phyloP scores from a whole-genome alignment of 192 early-diverging fungal genomes.

The Mortierella claussenii region DNA sequence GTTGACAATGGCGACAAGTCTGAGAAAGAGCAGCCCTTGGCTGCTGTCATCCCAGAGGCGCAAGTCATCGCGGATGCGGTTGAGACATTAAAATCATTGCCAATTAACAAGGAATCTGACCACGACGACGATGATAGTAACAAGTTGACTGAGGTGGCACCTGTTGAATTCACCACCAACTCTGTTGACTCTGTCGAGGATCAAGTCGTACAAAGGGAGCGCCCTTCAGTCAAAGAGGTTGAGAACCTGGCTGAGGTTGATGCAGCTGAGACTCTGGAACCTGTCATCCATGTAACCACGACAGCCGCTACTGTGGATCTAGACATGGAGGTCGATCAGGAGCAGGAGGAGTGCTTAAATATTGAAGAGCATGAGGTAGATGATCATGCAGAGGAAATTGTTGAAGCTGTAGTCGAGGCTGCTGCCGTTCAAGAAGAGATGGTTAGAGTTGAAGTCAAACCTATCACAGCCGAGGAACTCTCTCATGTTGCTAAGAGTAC shows the following conservation, averaged over 20 bases:
- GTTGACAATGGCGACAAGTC: no score
- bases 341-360: background rate
- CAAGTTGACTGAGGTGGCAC: no score
- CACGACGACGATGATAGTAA: background rate
- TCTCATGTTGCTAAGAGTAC: no score
- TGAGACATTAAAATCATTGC: no score
- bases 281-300: background rate
- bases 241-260: background rate
- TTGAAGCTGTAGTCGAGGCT: conserved; percentile 2
- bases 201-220: background rate
- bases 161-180: background rate
- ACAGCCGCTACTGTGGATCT: background rate
- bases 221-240: no score
- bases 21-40: background rate
- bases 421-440: conserved; percentile 2
- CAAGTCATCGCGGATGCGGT: background rate
- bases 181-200: background rate
- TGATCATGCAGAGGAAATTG: background rate
- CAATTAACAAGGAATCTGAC: background rate
- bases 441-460: background rate
- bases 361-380: background rate
- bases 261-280: background rate
- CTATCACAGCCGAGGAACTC: no score
- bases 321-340: background rate
- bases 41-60: background rate